Base-by-base conservation (phyloP, 768 basidiomycete species). In the Hypsizygus marmoreus region DNA sequence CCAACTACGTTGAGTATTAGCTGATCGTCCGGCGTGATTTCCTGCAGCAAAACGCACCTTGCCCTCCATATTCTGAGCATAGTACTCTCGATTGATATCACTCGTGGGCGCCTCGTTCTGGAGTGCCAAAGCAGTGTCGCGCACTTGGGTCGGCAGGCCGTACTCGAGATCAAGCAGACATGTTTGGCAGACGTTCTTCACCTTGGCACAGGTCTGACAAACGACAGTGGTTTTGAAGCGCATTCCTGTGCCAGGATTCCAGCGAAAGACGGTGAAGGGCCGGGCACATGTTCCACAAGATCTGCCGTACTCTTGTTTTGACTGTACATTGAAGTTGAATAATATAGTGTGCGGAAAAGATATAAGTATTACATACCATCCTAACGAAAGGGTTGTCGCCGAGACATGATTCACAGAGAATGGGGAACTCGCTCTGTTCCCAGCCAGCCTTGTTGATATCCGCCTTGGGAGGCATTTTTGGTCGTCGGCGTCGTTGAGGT, bases 251-350 rank as follows among this genome's bases (percentile, higher is more conserved):
- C 97, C 97, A 2, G 97, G 95, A 61, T 97, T 95, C 97, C 97
- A 99, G 30, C 93, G 88, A 71, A 99, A 99, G 56, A 97, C 88
- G 37, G 91, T 95, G 70, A 95, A 95, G 2, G 92, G 97, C 17
- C 97, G 81, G 2, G 94, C 93, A 62, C 97, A 99, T 42, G 95
- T 95, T 53, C 97, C 97, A 68, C 97, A 99, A 42, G 93, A 93
- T 20, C 88, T 80, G 4, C 94, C 97, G 52, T 89, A 95, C 61
- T 94, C 89, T 79, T 98, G 97, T 69, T 97, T 98, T 5, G 91
- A 92, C 95, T 97, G 50, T 31, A 30, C 50, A 6, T 31, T 45
- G 28, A n/a, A 6, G 44, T 30, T 33, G 52, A 44, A 25, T 29
- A 36, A 23, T 14, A 31, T 29, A 42, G 32, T n/a, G 26, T 29